Evolutionary conservation across 306 rosid genomes (phyloP).

Genomic region (Crataegus laevigata): DNA sequence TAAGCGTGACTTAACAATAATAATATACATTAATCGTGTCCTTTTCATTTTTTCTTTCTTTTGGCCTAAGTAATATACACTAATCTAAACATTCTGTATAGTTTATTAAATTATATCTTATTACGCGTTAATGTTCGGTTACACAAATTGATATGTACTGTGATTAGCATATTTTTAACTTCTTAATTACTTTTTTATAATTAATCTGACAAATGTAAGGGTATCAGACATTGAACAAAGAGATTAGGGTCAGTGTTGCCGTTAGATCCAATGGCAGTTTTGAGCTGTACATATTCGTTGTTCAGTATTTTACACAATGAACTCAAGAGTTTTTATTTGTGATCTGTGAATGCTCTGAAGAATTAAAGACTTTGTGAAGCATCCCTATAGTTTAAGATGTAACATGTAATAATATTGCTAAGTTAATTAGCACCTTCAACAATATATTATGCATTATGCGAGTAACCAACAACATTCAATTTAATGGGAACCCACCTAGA

Average conservation of each 20-base stretch:
- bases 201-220: conserved; percentile 7
- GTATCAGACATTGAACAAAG: conserved; percentile 31
- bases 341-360: background rate
- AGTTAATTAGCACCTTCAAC: background rate
- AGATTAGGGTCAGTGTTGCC: conserved; percentile 20
- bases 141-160: too few relatives aligned
- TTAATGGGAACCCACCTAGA: background rate
- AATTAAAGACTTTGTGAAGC: conserved; percentile 7
- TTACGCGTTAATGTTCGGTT: background rate
- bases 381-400: background rate
- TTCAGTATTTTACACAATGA: background rate
- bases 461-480: conserved; percentile 2
- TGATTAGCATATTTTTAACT: too few relatives aligned
- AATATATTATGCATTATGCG: background rate
- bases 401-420: background rate
- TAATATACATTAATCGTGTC: background rate
- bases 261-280: conserved; percentile 52
- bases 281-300: background rate
- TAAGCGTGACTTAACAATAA: conserved; percentile 17
- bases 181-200: background rate
- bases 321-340: background rate
- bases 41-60: background rate
- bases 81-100: background rate
- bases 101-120: background rate
- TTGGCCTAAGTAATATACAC: background rate